Evolutionary conservation across 164 flowering plant species (phyloP), one percentile per base, ranked within the genome.

Genomic region (Malania oleifera): DNA sequence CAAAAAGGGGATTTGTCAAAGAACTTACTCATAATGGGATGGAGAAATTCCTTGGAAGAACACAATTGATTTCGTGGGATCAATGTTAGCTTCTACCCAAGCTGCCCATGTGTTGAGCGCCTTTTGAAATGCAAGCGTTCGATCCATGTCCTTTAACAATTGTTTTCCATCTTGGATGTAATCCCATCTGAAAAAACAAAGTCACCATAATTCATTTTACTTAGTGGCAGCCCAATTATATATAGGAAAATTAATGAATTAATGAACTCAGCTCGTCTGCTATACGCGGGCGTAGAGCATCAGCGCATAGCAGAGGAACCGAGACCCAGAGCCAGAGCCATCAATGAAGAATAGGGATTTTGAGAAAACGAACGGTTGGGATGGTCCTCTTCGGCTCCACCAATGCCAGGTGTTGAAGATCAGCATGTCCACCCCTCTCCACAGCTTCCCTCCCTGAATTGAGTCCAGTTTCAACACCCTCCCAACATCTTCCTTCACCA

Each of bases 31-130:
- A 41, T 61, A 68, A 61, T 72, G 86, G 13, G 81, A 73, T 0
- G 89, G 80, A 31, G 89, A 83, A 39, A 83, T 79, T 15, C 89
- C 89, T 71, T 80, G 86, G 47, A 76, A 84, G 67, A 80, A 76
- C 4, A 81, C 81, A 23, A 4, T 54, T 4, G 82, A 54, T 25
- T 64, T 68, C 1, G 72, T 0, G 5, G 82, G 76, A 49, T 84
- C 73, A 25, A 80, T 47, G 65, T 79, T 73, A 12, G 66, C 6
- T 27, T 80, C 78, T 1, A 84, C 82, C 89, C 89, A 84, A 5
- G 29, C n/a, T 0, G 70, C 80, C 89, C 86, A 84, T 15, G 89
- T 84, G 38, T 2, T 59, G 2, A 84, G 63, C 17, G 75, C 89
- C 37, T 5, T 63, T 46, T 63, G 25, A 44, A 64, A 72, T 0